Evolutionary conservation across 2,329 filamentous ascomycete species (phyloP).

Genomic region (Hortaea sp.): DNA sequence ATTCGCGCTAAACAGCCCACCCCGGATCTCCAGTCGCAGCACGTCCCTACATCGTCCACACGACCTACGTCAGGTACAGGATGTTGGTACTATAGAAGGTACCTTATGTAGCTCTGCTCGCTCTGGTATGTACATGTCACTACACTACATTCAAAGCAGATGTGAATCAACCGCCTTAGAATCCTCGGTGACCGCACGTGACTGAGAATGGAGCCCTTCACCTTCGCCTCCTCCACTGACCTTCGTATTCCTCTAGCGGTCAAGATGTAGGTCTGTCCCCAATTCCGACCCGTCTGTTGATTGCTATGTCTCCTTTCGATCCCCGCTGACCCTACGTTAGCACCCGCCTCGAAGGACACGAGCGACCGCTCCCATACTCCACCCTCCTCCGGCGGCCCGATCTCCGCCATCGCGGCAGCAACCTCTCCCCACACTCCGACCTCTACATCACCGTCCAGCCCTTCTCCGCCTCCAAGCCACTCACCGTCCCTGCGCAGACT

Average conservation of each 20-base stretch:
- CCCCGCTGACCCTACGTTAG: slow-evolving; percentile 10
- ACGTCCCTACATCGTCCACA: too few species aligned
- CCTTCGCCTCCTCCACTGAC: slow-evolving; percentile 82
- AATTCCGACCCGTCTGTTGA: neutral
- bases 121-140: too few species aligned
- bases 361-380: slow-evolving; percentile 65
- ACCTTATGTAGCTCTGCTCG: too few species aligned
- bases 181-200: too few species aligned
- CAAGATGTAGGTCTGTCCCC: slow-evolving; percentile 45
- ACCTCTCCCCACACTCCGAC: slow-evolving; percentile 72
- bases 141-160: too few species aligned
- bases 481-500: slow-evolving; percentile 86
- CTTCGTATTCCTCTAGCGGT: slow-evolving; percentile 61
- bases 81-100: too few species aligned
- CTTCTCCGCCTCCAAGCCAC: slow-evolving; percentile 90
- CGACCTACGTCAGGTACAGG: too few species aligned
- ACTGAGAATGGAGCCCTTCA: slow-evolving; percentile 75
- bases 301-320: neutral
- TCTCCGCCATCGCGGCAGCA: slow-evolving; percentile 78
- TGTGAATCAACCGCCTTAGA: too few species aligned
- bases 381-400: slow-evolving; percentile 69
- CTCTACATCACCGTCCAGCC: slow-evolving; percentile 88
- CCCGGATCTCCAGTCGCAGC: neutral
- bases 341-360: slow-evolving; percentile 68
- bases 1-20: neutral